Percentiles rank a stretch among this genome's conserved stretches.
Conservation (phyloP, 2,329 filamentous ascomycete genomes). For the Colletotrichum neosansevieriae region DNA sequence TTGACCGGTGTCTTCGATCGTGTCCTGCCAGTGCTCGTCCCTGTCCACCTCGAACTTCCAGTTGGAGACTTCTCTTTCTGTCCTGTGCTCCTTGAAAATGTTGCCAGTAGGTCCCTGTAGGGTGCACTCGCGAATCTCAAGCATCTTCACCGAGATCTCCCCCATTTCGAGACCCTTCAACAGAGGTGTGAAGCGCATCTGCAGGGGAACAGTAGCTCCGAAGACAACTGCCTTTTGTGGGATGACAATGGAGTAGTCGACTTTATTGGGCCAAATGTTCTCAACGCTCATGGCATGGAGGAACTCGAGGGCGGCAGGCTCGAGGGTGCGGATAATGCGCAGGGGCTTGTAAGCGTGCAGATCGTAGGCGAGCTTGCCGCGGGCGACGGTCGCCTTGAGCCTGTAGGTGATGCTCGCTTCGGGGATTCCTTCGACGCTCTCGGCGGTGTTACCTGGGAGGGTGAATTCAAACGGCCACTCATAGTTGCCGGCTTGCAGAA, state of each 20-base stretch:
- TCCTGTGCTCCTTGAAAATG: slow-evolving; percentile 69
- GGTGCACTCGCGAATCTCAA: slow-evolving; percentile 81
- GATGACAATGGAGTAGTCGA: slow-evolving; percentile 93
- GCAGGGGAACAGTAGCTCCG: slow-evolving; percentile 84
- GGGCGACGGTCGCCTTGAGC: slow-evolving; percentile 88
- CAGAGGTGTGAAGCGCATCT: slow-evolving; percentile 88
- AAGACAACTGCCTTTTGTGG: slow-evolving; percentile 96
- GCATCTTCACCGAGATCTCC: slow-evolving; percentile 82
- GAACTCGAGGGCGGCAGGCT: slow-evolving; percentile 80
- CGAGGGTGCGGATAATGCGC: slow-evolving; percentile 81
- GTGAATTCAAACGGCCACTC: slow-evolving; percentile 84
- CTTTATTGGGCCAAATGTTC: slow-evolving; percentile 97
- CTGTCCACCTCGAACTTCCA: slow-evolving; percentile 68
- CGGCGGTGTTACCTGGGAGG: slow-evolving; percentile 78
- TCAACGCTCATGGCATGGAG: slow-evolving; percentile 94
- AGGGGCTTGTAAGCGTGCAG: slow-evolving; percentile 83
- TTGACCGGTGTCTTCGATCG: slow-evolving; percentile 75
- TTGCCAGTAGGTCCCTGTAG: slow-evolving; percentile 59
- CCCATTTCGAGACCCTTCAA: slow-evolving; percentile 90
- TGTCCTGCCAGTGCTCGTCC: slow-evolving; percentile 75
- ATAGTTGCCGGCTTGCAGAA: slow-evolving; percentile 80
- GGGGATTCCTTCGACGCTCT: slow-evolving; percentile 90
- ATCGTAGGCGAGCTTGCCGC: slow-evolving; percentile 91
- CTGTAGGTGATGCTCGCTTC: slow-evolving; percentile 92
- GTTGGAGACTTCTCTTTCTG: slow-evolving; percentile 71